Conservation (phyloP, 2,329 filamentous ascomycete species). For the Monosporascus sp. region DNA sequence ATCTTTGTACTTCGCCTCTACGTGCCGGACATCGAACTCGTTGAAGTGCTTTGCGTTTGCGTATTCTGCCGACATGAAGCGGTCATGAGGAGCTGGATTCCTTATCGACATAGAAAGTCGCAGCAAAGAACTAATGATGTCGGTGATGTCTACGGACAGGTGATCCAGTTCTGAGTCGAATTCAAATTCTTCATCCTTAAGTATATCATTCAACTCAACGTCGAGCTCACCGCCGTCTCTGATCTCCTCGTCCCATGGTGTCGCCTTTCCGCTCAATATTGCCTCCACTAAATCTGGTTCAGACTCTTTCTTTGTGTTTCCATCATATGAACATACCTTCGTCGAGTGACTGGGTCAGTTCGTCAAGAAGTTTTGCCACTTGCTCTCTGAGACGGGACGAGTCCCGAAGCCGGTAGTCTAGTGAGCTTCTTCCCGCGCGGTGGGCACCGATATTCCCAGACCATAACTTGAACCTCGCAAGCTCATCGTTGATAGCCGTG, state of each 20-base stretch:
- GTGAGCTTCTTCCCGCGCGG: constrained; percentile 11
- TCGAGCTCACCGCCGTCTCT: constrained; percentile 4
- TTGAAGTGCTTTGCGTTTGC: constrained; percentile 21
- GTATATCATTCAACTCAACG: constrained; percentile 3
- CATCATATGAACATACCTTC: not conserved
- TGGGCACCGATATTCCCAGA: constrained; percentile 16
- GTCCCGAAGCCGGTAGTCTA: constrained; percentile 16
- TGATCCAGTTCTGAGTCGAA: constrained; percentile 13
- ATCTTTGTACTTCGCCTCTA: constrained; percentile 25
- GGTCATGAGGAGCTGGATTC: constrained; percentile 31
- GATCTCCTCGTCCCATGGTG: constrained; percentile 7
- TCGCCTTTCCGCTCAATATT: constrained; percentile 5
- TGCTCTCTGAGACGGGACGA: constrained; percentile 15
- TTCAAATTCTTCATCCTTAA: constrained; percentile 3
- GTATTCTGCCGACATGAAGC: constrained; percentile 12
- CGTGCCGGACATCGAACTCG: constrained; percentile 23
- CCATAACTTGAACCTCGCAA: constrained; percentile 14
- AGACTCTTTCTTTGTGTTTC: not conserved
- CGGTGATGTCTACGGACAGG: constrained; percentile 13
- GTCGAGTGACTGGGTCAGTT: constrained; percentile 7
- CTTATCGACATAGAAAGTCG: constrained; percentile 32
- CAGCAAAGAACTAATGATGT: constrained; percentile 27
- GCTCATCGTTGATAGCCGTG: constrained; percentile 5
- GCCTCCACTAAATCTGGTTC: constrained; percentile 2
- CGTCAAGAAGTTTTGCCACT: constrained; percentile 17